These are phyloP conservation scores for Cudoniella acicularis DNA, from an alignment of 495 filamentous ascomycete genomes.

Conservation along the genomic window DNA sequence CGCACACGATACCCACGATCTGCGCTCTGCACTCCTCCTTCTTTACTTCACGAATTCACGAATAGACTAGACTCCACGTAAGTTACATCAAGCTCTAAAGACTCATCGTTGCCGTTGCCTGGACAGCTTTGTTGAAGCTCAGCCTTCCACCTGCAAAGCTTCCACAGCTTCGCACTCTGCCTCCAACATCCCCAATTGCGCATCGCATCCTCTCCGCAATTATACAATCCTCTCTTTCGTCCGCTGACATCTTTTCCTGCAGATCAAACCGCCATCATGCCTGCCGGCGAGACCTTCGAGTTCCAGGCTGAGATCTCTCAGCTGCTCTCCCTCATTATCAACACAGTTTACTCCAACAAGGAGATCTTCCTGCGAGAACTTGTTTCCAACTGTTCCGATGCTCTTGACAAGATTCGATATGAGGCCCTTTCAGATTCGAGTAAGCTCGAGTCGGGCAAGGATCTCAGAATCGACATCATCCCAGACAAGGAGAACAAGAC, in stretches of 20 bases:
- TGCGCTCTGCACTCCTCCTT: neutral
- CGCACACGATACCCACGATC: neutral
- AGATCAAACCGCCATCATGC: conserved; percentile 46
- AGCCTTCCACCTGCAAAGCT: conserved; percentile 1
- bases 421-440: conserved; percentile 93
- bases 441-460: conserved; percentile 95
- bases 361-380: conserved; percentile 99
- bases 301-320: conserved; percentile 99
- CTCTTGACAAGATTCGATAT: conserved; percentile 99
- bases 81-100: neutral
- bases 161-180: neutral
- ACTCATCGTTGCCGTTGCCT: neutral
- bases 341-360: conserved; percentile 99
- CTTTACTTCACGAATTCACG: neutral
- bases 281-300: conserved; percentile 89
- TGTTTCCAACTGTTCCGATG: conserved; percentile 97
- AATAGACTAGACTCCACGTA: neutral
- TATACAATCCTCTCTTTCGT: neutral
- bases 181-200: neutral
- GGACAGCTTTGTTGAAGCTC: neutral
- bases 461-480: conserved; percentile 97
- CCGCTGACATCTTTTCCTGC: conserved; percentile 1
- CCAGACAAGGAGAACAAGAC: conserved; percentile 96
- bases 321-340: conserved; percentile 98
- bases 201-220: neutral